A percentile compares a stretch with the other conserved stretches of the same genome.
phyloP scores from a whole-genome alignment of 2,329 filamentous ascomycete species.

The Fusarium irregulare region DNA sequence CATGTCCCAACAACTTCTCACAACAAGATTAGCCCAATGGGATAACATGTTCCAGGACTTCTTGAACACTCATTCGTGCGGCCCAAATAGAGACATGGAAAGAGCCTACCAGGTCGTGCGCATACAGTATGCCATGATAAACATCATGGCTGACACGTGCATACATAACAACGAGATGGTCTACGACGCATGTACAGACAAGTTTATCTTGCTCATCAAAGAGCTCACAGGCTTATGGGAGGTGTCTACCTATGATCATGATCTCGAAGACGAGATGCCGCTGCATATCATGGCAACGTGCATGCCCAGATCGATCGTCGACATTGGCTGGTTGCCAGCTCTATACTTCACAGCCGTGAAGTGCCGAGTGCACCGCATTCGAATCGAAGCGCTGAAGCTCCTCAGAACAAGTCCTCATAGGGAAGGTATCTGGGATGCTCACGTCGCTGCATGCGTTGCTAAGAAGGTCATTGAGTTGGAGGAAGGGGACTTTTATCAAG shows the following conservation, averaged over 20 bases:
- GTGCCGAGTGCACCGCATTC: conserved; percentile 57
- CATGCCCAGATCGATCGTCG: conserved; percentile 52
- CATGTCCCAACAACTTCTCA: conserved; percentile 24
- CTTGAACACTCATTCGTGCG: conserved; percentile 8
- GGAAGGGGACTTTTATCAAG: conserved; percentile 45
- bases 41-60: conserved; percentile 43
- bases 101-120: conserved; percentile 48
- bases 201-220: conserved; percentile 50
- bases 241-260: conserved; percentile 5
- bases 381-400: conserved; percentile 53
- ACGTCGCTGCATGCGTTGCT: conserved; percentile 47
- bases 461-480: conserved; percentile 55
- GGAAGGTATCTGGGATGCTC: conserved; percentile 58
- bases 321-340: conserved; percentile 58
- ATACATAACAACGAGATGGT: conserved; percentile 49
- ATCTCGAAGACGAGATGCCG: conserved; percentile 16
- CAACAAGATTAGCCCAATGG: conserved; percentile 38
- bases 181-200: conserved; percentile 51
- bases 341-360: conserved; percentile 61
- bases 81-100: conserved; percentile 30
- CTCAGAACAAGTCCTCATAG: conserved; percentile 48
- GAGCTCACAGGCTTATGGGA: conserved; percentile 34
- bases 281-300: conserved; percentile 32
- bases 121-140: conserved; percentile 56
- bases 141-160: conserved; percentile 55